Base-by-base conservation (phyloP, 2,329 filamentous ascomycete genomes). In the Thelonectria rubi region DNA sequence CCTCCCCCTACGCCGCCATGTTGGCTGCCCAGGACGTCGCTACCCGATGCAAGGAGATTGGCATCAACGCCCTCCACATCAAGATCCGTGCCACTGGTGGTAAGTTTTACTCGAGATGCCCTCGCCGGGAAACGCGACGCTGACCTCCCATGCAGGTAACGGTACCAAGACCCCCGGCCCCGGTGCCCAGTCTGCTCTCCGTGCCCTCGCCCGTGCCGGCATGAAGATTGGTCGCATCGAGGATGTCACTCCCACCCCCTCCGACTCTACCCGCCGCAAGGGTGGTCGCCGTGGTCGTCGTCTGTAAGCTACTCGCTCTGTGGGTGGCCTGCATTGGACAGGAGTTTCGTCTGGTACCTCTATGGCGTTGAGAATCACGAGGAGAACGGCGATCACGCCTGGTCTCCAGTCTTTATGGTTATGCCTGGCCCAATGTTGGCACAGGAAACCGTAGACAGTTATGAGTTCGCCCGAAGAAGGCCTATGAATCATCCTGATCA, bases 201-300 rank as follows among this genome's bases (percentile, higher is more conserved):
- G 95, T 81, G 96, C 95, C 77, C 91, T 99, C 74, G 95, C 95
- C 81, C 96, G 95, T 88, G 93, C 95, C 76, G 95, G 95, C 81
- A 99, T 99, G 96, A 96, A 94, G 88, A 99, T 99, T 77, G 95
- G 95, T 81, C 92, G 95, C 80, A 99, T 99, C 78, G 95, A 99
- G 91, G 95, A 99, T 82, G 95, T 99, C 71, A 99, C 96, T 76
- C 95, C 95, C 77, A 99, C 95, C 66, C 95, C 96, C 76, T 99
- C 95, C 83, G 95, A 99, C 85, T 97, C 93, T 82, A 99, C 95
- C 79, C 92, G 95, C 86, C 94, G 94, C 87, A 99, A 99, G 93
- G 95, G 95, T 87, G 95, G 95, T 97, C 94, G 95, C 85, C 94
- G 95, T 92, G 95, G 95, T 98, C 95, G 95, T 86, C 94, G 95